Evolutionary conservation across 1,284 basidiomycete species (phyloP).

Genomic region (Amylostereum areolatum): DNA sequence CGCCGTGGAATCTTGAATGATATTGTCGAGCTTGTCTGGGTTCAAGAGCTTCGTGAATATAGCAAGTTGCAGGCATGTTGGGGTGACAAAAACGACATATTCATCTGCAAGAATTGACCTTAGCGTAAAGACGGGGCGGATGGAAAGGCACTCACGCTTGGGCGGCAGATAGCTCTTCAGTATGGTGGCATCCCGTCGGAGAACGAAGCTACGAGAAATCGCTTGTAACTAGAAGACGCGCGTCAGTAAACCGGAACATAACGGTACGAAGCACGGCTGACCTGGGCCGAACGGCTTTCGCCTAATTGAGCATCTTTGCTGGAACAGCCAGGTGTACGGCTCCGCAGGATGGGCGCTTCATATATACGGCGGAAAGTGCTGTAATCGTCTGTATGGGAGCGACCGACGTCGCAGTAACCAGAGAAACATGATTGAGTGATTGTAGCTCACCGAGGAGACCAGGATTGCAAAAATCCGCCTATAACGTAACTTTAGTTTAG

Average conservation of each 20-base stretch:
- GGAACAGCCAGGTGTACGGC: constrained; percentile 74
- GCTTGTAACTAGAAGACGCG: constrained; percentile 52
- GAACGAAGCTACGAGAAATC: constrained; percentile 82
- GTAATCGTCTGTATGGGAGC: constrained; percentile 54
- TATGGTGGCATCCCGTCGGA: constrained; percentile 82
- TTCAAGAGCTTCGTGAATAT: constrained; percentile 77
- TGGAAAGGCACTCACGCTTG: constrained; percentile 56
- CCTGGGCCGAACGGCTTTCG: constrained; percentile 66
- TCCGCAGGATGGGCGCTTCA: constrained; percentile 86
- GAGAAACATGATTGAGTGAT: constrained; percentile 20
- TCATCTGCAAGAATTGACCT: no score
- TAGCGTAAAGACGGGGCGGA: no score
- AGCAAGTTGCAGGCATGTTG: constrained; percentile 74
- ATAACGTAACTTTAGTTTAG: constrained; percentile 2
- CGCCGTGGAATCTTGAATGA: constrained; percentile 63
- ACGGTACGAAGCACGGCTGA: constrained; percentile 20
- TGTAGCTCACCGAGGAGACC: constrained; percentile 65
- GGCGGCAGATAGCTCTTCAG: constrained; percentile 85
- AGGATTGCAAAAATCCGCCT: constrained; percentile 94
- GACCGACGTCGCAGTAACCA: neutral
- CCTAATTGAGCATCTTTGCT: constrained; percentile 72
- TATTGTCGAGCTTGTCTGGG: constrained; percentile 58
- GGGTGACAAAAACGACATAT: constrained; percentile 89
- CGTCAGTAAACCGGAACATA: neutral
- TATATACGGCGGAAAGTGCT: constrained; percentile 74